Evolutionary conservation across 495 filamentous ascomycete species (phyloP), one percentile per base, ranked within the genome.

Genomic region (Penicillium ochrochloron): DNA sequence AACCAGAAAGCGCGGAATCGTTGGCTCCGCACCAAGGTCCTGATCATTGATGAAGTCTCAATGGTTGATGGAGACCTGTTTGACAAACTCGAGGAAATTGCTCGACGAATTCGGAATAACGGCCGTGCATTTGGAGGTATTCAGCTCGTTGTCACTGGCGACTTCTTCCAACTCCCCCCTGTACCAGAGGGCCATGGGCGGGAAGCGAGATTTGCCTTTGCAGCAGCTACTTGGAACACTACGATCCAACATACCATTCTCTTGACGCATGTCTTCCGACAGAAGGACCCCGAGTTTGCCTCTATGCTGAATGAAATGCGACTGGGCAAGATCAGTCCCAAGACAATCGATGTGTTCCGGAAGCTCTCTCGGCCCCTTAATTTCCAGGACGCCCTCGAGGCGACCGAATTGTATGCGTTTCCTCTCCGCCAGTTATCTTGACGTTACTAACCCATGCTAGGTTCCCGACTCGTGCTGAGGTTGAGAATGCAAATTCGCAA

Each of bases 21-120:
- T 44, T 98, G 96, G 95, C 76, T 96, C 64, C 87, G 87, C 25
- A 96, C 93, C 0, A 94, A 91, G 66, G 85, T 92, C 19, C 84
- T 99, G 34, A 82, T 99, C 57, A 85, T 99, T 67, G 95, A 99
- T 75, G 95, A 99, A 76, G 89, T 99, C 34, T 98, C 95, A 12
- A 99, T 99, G 95, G 93, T 99, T 11, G 96, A 98, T 70, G 96
- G 91, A 1, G 94, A 98, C 58, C 82, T 99, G 0, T 98, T 98
- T 64, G 95, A 99, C 76, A 99, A 98, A 76, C 84, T 99, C 12
- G 93, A 97, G 62, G 85, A 89, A 57, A 89, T 99, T 68, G 94
- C 92, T n/a, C 82, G 94, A 50, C 83, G 78, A 2, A 80, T 89
- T 9, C 85, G 92, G 51, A 97, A 93, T 68, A 97, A 97, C 72